Evolutionary conservation across 2,329 filamentous ascomycete genomes (phyloP).

Genomic region (Rugonectria rugulosa): DNA sequence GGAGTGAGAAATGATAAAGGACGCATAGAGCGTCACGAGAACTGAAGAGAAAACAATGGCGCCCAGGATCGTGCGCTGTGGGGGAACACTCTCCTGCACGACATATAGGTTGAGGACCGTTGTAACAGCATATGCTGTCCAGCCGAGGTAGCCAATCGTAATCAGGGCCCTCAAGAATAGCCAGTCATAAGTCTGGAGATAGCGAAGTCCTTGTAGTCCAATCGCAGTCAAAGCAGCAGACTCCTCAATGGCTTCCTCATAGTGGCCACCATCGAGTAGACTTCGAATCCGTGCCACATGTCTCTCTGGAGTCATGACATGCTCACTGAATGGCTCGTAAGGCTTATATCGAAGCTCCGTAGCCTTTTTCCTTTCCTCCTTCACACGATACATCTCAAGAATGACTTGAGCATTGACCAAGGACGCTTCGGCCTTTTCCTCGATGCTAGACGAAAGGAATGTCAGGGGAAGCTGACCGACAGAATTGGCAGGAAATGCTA

Average conservation of each 20-base stretch:
- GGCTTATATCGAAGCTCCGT: constrained; percentile 80
- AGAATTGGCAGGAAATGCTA: constrained; percentile 94
- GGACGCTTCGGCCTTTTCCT: constrained; percentile 83
- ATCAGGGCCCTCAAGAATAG: constrained; percentile 90
- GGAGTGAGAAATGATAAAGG: constrained; percentile 81
- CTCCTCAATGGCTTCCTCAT: constrained; percentile 80
- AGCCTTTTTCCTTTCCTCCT: constrained; percentile 83
- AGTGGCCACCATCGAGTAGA: constrained; percentile 70
- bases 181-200: constrained; percentile 99
- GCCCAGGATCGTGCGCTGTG: constrained; percentile 67
- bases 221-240: constrained; percentile 79
- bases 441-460: constrained; percentile 75
- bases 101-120: constrained; percentile 91
- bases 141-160: constrained; percentile 90
- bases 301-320: constrained; percentile 68
- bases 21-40: constrained; percentile 78
- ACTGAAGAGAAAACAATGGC: constrained; percentile 76
- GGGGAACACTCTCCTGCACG: constrained; percentile 71
- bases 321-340: constrained; percentile 73
- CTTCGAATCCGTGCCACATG: constrained; percentile 72
- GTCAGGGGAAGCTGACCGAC: constrained; percentile 90
- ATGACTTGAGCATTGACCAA: constrained; percentile 87
- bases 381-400: constrained; percentile 94
- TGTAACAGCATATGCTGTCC: constrained; percentile 91
- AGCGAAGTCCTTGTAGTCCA: constrained; percentile 83